Percentiles rank a stretch among this genome's conserved stretches.
phyloP scores from a whole-genome alignment of 805 yeast genomes.

The Kodamaea fukazawae region DNA sequence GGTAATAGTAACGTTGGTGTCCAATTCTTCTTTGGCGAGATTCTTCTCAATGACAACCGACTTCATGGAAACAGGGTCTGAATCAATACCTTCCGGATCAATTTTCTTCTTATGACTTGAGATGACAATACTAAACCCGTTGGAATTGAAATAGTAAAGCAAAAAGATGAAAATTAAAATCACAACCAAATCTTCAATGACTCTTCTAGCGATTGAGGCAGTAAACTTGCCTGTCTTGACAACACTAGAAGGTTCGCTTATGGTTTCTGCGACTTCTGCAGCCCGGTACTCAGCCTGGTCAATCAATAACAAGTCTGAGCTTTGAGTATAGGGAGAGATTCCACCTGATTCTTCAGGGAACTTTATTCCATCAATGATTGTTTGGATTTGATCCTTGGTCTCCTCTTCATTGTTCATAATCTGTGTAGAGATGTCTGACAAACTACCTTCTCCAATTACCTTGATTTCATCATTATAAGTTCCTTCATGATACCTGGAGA shows the following conservation, averaged over 20 bases:
- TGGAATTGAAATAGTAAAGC: slow-evolving; percentile 9
- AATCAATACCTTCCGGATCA: slow-evolving; percentile 3
- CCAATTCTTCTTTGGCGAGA: not conserved
- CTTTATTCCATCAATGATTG: slow-evolving; percentile 36
- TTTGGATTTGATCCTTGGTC: slow-evolving; percentile 18
- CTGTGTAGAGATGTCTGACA: slow-evolving; percentile 1
- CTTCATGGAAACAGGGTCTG: slow-evolving; percentile 1
- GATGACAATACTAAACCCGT: slow-evolving; percentile 9
- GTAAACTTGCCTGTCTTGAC: slow-evolving; percentile 6
- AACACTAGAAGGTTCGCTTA: not conserved
- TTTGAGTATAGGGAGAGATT: not conserved
- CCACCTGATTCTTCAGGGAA: slow-evolving; percentile 20
- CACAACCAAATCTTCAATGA: slow-evolving; percentile 51
- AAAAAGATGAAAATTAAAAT: slow-evolving; percentile 13
- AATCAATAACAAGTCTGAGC: slow-evolving; percentile 10
- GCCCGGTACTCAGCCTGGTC: slow-evolving; percentile 2
- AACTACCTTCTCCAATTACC: slow-evolving; percentile 25
- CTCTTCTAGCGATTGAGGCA: slow-evolving; percentile 19
- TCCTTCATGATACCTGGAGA: slow-evolving; percentile 23
- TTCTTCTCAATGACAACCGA: not conserved
- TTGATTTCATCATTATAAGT: slow-evolving; percentile 13
- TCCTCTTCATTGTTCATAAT: not conserved
- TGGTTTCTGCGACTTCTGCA: not conserved
- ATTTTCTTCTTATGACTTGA: slow-evolving; percentile 6
- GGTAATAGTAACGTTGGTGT: not conserved